Percentiles rank a stretch among this genome's conserved stretches.
Evolutionary conservation across 179 eudicot genomes (phyloP).

Genomic region (Camellia oleifera): DNA sequence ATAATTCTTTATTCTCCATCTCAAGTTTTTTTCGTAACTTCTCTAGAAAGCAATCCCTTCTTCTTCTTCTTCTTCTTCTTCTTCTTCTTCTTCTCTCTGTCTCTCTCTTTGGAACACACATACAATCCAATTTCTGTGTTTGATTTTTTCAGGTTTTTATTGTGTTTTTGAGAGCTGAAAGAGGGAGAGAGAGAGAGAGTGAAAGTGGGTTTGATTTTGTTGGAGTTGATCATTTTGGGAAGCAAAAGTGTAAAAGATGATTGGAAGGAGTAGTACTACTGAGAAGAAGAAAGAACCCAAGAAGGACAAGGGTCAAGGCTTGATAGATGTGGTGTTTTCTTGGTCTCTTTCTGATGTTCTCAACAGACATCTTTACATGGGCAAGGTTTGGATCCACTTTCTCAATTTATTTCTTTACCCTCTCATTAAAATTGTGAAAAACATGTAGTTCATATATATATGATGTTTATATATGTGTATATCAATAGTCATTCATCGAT

Average conservation of each 20-base stretch:
- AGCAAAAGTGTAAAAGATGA: not conserved
- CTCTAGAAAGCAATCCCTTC: too few species aligned
- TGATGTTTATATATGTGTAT: too few species aligned
- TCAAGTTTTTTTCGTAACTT: too few species aligned
- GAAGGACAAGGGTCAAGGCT: not conserved
- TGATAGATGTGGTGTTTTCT: constrained; percentile 34
- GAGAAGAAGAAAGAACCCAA: not conserved
- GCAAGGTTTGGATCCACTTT: constrained; percentile 25
- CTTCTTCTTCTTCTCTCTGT: too few species aligned
- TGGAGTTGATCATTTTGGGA: not conserved
- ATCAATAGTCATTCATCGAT: too few species aligned
- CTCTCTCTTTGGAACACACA: not conserved
- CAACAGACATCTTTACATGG: constrained; percentile 34
- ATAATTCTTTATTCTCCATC: too few species aligned
- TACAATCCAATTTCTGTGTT: not conserved
- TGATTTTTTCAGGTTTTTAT: not conserved
- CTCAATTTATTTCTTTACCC: not conserved
- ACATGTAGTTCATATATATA: too few species aligned
- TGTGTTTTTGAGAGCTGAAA: not conserved
- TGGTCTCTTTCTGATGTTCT: constrained; percentile 40
- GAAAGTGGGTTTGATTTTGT: not conserved
- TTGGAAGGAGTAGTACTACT: not conserved
- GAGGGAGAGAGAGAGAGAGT: not conserved
- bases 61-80: too few species aligned
- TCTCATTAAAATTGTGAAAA: too few species aligned